Evolutionary conservation across 169 alveolate species (phyloP).

Genomic region (Eimeria necatrix): DNA sequence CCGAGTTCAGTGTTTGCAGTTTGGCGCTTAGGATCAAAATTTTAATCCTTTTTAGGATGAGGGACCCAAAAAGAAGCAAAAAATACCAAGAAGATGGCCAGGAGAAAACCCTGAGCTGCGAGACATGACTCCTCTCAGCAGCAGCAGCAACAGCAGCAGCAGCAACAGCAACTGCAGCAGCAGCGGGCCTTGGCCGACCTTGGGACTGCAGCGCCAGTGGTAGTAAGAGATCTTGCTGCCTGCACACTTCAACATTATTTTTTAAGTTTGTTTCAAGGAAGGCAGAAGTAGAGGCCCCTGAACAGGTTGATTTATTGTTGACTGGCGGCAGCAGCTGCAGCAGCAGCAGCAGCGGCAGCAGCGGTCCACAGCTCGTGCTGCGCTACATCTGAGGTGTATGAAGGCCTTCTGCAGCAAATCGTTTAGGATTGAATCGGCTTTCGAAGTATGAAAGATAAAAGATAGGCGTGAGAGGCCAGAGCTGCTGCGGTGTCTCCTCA

Average conservation of each 20-base stretch:
- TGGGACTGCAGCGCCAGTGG: background rate
- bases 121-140: too few relatives aligned
- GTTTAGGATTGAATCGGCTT: background rate
- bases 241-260: background rate
- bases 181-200: too few relatives aligned
- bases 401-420: background rate
- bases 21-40: background rate
- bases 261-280: background rate
- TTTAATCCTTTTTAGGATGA: background rate
- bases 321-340: background rate
- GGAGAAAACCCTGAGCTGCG: too few relatives aligned
- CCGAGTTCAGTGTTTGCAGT: background rate
- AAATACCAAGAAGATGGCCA: background rate
- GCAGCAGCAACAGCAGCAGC: conserved; percentile 35
- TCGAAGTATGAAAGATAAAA: background rate
- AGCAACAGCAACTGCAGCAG: conserved; percentile 24
- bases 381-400: conserved; percentile 51
- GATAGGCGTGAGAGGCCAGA: background rate
- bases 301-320: background rate
- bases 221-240: background rate
- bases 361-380: conserved; percentile 30
- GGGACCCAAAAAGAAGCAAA: background rate
- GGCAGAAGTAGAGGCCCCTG: background rate
- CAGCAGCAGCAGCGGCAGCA: conserved; percentile 39
- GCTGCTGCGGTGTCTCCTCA: background rate